These are phyloP conservation scores for Sergeia podlipaevii DNA, from an alignment of 208 protist genomes.

Conservation along the genomic window DNA sequence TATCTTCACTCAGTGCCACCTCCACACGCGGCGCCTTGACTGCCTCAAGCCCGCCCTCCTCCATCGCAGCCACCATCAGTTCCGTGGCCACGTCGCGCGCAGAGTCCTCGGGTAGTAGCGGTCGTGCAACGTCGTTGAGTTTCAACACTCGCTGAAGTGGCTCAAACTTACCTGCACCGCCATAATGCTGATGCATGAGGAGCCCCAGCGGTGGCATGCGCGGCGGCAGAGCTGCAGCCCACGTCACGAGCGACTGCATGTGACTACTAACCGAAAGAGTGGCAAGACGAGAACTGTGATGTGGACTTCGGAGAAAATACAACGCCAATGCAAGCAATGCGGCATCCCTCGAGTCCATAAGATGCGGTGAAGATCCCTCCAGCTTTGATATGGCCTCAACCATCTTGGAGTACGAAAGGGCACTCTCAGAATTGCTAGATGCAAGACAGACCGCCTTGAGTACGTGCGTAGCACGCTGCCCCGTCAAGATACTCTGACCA, in stretches of 20 bases:
- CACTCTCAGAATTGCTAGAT: not conserved
- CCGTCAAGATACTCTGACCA: constrained; percentile 40
- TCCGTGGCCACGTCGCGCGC: constrained; percentile 19
- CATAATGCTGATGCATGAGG: constrained; percentile 27
- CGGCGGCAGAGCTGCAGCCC: constrained; percentile 44
- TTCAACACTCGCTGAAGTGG: constrained; percentile 52
- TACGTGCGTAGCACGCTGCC: constrained; percentile 27
- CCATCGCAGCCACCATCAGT: constrained; percentile 51
- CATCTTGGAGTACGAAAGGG: not conserved
- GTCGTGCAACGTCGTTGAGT: constrained; percentile 24
- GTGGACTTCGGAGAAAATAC: constrained; percentile 28
- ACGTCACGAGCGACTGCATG: constrained; percentile 24
- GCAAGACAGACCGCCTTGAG: constrained; percentile 20
- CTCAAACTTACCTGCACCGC: constrained; percentile 7
- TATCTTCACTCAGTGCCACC: constrained; percentile 29
- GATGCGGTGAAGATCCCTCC: constrained; percentile 3
- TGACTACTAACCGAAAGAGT: too few species aligned
- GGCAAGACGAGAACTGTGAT: constrained; percentile 2
- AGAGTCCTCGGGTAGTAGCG: constrained; percentile 17
- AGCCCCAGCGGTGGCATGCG: constrained; percentile 51
- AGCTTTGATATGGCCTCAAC: constrained; percentile 8
- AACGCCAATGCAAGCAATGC: constrained; percentile 53
- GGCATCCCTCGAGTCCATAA: constrained; percentile 56
- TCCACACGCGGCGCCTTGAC: constrained; percentile 40
- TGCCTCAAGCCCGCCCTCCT: constrained; percentile 23